Percentiles rank a stretch among this genome's conserved stretches.
Conservation (phyloP, 2,329 filamentous ascomycete species). For the Xylaria arbuscula region DNA sequence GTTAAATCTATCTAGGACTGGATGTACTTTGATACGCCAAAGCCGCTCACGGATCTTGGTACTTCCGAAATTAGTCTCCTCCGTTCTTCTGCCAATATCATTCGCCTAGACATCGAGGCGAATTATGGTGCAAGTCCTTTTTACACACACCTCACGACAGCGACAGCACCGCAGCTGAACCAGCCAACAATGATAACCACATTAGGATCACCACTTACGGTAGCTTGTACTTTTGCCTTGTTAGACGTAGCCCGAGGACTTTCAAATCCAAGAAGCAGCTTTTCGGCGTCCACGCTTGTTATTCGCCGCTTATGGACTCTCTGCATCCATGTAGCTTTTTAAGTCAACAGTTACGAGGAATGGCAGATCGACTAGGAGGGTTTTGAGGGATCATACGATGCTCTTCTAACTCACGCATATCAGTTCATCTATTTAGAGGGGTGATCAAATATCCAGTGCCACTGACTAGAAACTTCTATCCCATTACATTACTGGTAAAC, state of each 20-base stretch:
- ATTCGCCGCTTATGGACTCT: background rate
- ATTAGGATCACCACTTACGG: background rate
- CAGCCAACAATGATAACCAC: background rate
- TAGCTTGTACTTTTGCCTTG: background rate
- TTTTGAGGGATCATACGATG: background rate
- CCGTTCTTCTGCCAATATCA: background rate
- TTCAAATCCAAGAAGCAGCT: background rate
- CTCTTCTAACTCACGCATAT: background rate
- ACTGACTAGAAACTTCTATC: background rate
- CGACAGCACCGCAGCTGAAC: background rate
- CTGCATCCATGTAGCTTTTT: background rate
- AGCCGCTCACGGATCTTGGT: background rate
- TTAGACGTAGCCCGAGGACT: background rate
- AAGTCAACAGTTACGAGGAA: background rate
- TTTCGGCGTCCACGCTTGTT: background rate
- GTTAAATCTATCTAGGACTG: background rate
- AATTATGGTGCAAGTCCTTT: background rate
- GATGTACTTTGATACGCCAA: background rate
- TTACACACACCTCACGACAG: background rate
- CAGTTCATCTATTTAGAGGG: background rate
- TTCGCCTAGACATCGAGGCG: background rate
- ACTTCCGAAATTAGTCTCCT: background rate
- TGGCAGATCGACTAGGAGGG: too few relatives aligned
- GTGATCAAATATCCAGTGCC: background rate
- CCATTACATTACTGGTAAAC: background rate